Evolutionary conservation across 495 filamentous ascomycete genomes (phyloP).

Genomic region (Hypoxylon lenormandii): DNA sequence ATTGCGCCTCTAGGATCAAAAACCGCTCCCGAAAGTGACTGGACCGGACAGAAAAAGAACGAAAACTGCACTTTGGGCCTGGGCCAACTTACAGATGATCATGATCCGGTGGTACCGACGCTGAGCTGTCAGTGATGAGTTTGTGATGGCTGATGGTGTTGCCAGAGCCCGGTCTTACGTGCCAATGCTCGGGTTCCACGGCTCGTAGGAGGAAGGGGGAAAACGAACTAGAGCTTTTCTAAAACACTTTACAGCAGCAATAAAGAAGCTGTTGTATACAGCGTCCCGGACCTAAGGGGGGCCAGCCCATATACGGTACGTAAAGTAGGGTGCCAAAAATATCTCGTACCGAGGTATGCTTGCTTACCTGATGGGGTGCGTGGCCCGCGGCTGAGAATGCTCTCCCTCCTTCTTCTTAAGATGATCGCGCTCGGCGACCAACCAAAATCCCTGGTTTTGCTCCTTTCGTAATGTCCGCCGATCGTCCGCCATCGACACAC

Average conservation of each 20-base stretch:
- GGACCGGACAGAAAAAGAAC: background rate
- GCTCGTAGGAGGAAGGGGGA: background rate
- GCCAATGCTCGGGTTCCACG: slow-evolving; percentile 31
- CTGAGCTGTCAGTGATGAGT: slow-evolving; percentile 38
- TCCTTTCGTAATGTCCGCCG: slow-evolving; percentile 1
- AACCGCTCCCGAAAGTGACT: background rate
- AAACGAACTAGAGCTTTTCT: background rate
- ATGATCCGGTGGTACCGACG: slow-evolving; percentile 37
- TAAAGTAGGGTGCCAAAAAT: slow-evolving; percentile 35
- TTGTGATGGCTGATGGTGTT: background rate
- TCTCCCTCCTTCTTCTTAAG: slow-evolving; percentile 12
- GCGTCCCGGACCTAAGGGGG: slow-evolving; percentile 4
- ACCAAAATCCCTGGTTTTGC: slow-evolving; percentile 11
- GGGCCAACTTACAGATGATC: no score
- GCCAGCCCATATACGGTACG: background rate
- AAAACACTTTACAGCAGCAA: background rate
- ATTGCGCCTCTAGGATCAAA: slow-evolving; percentile 6
- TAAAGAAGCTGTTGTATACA: slow-evolving; percentile 11
- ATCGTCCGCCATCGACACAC: background rate
- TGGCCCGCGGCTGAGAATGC: slow-evolving; percentile 37
- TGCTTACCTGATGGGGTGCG: background rate
- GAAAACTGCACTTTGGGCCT: slow-evolving; percentile 39
- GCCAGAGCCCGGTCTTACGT: slow-evolving; percentile 25
- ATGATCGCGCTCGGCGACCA: slow-evolving; percentile 21
- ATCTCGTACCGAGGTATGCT: slow-evolving; percentile 18